phyloP scores from a whole-genome alignment of 805 yeast species.

The Kodamaea neixiangensis region DNA sequence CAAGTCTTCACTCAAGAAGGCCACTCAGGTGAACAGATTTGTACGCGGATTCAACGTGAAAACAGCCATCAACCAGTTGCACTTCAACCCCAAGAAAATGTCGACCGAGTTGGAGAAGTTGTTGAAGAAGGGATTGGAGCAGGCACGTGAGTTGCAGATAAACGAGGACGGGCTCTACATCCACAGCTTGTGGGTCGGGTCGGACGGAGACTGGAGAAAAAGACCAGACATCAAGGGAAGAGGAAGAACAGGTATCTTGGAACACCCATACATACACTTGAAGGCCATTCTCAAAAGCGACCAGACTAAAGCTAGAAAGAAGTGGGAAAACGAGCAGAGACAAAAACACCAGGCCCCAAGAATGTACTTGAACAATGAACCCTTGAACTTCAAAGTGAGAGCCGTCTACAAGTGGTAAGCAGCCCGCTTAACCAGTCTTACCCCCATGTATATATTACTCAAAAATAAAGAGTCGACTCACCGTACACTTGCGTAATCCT shows the following conservation, averaged over 20 bases:
- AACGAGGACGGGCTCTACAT: conserved; percentile 66
- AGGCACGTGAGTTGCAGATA: conserved; percentile 62
- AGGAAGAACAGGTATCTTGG: conserved; percentile 81
- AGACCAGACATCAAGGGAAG: conserved; percentile 85
- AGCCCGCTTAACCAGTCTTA: background rate
- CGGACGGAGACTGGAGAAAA: conserved; percentile 75
- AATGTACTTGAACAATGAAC: conserved; percentile 46
- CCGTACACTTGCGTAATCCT: background rate
- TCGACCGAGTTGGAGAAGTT: conserved; percentile 77
- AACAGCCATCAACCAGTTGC: conserved; percentile 88
- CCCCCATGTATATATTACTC: background rate
- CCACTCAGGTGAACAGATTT: conserved; percentile 75
- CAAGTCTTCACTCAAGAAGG: conserved; percentile 87
- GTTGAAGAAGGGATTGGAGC: conserved; percentile 69
- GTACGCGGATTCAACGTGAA: conserved; percentile 69
- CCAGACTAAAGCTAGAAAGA: conserved; percentile 60
- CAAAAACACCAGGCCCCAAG: conserved; percentile 54
- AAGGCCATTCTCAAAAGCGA: conserved; percentile 73
- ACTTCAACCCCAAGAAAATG: conserved; percentile 78
- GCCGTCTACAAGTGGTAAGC: conserved; percentile 44
- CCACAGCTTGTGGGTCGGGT: conserved; percentile 86
- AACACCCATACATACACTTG: conserved; percentile 77
- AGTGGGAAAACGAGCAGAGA: conserved; percentile 57
- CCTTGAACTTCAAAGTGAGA: conserved; percentile 43
- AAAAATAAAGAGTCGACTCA: background rate